Evolutionary conservation across 2,329 filamentous ascomycete species (phyloP).

Genomic region (Metarhizium brunneum): DNA sequence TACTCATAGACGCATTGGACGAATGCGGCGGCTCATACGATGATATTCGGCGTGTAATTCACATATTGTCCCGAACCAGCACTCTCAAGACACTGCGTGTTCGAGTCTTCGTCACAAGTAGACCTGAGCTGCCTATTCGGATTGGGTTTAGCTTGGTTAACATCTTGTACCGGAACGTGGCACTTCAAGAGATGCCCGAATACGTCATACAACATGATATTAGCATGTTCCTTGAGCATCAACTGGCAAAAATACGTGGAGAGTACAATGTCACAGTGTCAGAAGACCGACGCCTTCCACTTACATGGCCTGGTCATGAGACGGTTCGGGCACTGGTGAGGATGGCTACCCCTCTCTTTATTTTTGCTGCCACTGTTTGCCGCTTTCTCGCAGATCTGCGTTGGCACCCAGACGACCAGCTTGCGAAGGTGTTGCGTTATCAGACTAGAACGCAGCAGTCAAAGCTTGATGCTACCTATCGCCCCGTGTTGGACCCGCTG

Average conservation of each 20-base stretch:
- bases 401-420: too few species aligned
- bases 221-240: background rate
- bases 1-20: slow-evolving; percentile 27
- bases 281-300: background rate
- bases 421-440: too few species aligned
- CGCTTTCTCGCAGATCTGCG: too few species aligned
- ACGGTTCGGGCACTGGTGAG: too few species aligned
- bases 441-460: too few species aligned
- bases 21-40: slow-evolving; percentile 16
- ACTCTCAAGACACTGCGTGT: slow-evolving; percentile 7
- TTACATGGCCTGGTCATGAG: background rate
- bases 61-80: background rate
- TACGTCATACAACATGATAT: slow-evolving; percentile 27
- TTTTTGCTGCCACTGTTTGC: too few species aligned
- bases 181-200: background rate
- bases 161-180: background rate
- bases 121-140: slow-evolving; percentile 27
- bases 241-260: background rate
- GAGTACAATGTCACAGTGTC: background rate
- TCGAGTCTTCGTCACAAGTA: slow-evolving; percentile 30
- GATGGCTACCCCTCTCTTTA: too few species aligned
- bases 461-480: too few species aligned
- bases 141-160: slow-evolving; percentile 18
- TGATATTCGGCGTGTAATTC: slow-evolving; percentile 22
- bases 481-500: too few species aligned